Conservation (phyloP, 2,329 filamentous ascomycete genomes). For the Cadophora malorum region DNA sequence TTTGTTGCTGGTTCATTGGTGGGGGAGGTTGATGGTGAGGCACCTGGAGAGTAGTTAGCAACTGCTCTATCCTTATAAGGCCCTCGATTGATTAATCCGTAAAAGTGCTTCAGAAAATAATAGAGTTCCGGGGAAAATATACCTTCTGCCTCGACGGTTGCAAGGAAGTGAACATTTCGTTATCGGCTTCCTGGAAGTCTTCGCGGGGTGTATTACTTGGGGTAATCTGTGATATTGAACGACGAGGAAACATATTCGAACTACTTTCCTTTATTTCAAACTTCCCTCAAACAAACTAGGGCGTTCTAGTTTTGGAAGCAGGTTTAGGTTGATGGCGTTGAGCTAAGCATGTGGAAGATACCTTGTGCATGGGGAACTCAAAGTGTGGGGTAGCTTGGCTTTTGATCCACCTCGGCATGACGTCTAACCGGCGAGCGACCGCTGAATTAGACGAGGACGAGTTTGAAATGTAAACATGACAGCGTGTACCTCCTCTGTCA, state of each 20-base stretch:
- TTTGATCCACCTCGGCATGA: constrained; percentile 11
- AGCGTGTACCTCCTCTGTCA: no score
- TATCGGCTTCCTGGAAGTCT: neutral
- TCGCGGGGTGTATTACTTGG: constrained; percentile 19
- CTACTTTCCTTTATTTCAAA: neutral
- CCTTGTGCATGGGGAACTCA: neutral
- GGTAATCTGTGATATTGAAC: constrained; percentile 35
- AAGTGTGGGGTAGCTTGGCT: constrained; percentile 20
- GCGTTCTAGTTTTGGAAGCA: neutral
- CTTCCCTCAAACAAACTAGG: neutral
- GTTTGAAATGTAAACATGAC: neutral
- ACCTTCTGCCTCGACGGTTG: constrained; percentile 36
- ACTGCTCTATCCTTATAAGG: neutral
- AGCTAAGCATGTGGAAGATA: constrained; percentile 7
- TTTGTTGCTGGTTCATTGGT: constrained; percentile 35
- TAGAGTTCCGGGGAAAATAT: neutral
- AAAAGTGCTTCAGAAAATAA: no score
- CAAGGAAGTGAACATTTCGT: constrained; percentile 35
- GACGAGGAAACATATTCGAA: constrained; percentile 25
- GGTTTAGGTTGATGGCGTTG: neutral
- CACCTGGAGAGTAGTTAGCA: constrained; percentile 17
- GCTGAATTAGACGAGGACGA: constrained; percentile 10
- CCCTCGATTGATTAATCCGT: no score
- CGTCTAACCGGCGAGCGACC: constrained; percentile 1
- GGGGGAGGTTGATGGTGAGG: constrained; percentile 20